phyloP scores from a whole-genome alignment of 78 protist species.

The Dictyostelium brefeldianum region DNA sequence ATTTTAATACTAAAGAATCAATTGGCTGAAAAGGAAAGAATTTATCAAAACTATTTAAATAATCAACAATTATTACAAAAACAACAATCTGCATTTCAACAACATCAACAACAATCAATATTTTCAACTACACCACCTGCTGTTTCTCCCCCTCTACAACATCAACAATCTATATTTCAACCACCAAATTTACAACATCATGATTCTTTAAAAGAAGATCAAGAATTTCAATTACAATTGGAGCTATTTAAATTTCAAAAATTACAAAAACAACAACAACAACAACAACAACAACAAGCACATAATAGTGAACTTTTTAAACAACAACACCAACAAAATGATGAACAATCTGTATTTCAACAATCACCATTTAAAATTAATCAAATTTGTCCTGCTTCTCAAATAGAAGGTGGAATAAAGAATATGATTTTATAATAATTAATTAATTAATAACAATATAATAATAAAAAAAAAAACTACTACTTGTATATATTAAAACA shows the following conservation, averaged over 20 bases:
- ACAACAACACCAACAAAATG: not conserved
- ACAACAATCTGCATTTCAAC: not conserved
- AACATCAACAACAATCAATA: not conserved
- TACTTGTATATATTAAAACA: no score
- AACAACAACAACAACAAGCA: conserved; percentile 15
- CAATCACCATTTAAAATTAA: not conserved
- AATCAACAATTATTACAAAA: conserved; percentile 10
- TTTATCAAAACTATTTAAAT: not conserved
- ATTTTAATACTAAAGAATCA: not conserved
- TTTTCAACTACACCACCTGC: no score
- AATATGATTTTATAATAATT: conserved; percentile 24
- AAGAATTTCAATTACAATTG: not conserved
- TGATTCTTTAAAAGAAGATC: not conserved
- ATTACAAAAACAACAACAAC: conserved; percentile 34
- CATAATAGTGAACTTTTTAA: not conserved
- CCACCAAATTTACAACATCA: not conserved
- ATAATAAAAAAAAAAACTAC: no score
- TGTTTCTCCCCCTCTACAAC: not conserved
- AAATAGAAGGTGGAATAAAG: conserved; percentile 62
- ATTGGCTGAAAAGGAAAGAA: conserved; percentile 14
- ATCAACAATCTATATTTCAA: not conserved
- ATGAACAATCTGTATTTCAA: not conserved
- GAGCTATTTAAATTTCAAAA: conserved; percentile 33
- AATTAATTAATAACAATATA: no score
- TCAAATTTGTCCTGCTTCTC: not conserved